Conservation (phyloP, 352 stramenopile species). For the Phytophthora pistaciae region DNA sequence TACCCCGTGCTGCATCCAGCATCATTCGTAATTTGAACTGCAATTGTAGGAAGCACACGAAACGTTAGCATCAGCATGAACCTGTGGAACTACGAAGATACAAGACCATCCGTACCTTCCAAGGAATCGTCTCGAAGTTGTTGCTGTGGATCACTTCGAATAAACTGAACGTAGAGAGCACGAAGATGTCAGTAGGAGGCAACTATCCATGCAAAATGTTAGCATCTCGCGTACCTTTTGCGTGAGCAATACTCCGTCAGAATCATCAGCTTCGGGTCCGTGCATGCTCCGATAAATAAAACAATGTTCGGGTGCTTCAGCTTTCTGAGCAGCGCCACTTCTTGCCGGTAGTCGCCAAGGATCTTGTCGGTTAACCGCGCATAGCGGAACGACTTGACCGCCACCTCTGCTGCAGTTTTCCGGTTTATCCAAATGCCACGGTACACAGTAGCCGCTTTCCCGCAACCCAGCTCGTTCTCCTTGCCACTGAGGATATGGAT, state of each 20-base stretch:
- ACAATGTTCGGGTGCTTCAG: slow-evolving; percentile 93
- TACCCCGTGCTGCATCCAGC: slow-evolving; percentile 88
- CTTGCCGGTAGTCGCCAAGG: slow-evolving; percentile 83
- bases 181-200: neutral
- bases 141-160: slow-evolving; percentile 92
- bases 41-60: slow-evolving; percentile 6
- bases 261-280: slow-evolving; percentile 91
- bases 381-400: slow-evolving; percentile 90
- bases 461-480: slow-evolving; percentile 88
- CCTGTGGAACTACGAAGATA: neutral
- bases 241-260: slow-evolving; percentile 91
- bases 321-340: slow-evolving; percentile 88
- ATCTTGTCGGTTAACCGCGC: slow-evolving; percentile 91
- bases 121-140: slow-evolving; percentile 91
- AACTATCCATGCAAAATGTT: too few relatives aligned
- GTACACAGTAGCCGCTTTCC: slow-evolving; percentile 89
- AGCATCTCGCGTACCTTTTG: slow-evolving; percentile 66
- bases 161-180: slow-evolving; percentile 54
- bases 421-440: slow-evolving; percentile 89
- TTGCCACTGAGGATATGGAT: slow-evolving; percentile 89
- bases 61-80: neutral
- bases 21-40: slow-evolving; percentile 93
- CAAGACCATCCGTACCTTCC: slow-evolving; percentile 67
- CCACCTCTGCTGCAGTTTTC: slow-evolving; percentile 86
- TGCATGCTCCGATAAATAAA: slow-evolving; percentile 92